Evolutionary conservation across 805 yeast genomes (phyloP).

Genomic region (Scheffersomyces ergatensis): DNA sequence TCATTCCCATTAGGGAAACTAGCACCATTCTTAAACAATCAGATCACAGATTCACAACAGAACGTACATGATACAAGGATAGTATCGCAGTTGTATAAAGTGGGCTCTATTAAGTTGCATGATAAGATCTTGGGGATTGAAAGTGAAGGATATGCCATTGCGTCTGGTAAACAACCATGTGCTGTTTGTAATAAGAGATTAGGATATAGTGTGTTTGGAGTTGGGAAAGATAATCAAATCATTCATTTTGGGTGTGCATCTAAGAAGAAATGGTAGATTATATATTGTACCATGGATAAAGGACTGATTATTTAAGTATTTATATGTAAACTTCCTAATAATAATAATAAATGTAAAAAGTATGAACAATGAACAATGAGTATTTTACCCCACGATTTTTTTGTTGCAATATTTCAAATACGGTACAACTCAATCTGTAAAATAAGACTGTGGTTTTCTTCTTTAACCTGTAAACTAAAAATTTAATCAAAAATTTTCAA

Average conservation of each 20-base stretch:
- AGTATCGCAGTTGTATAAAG: conserved; percentile 49
- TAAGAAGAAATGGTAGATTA: background rate
- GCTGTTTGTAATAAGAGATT: conserved; percentile 55
- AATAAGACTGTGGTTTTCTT: too few relatives aligned
- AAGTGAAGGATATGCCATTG: conserved; percentile 33
- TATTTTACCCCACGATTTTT: too few relatives aligned
- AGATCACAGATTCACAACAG: conserved; percentile 41
- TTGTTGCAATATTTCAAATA: too few relatives aligned
- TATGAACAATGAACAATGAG: too few relatives aligned
- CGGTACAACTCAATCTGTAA: too few relatives aligned
- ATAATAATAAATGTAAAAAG: too few relatives aligned
- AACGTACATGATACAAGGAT: conserved; percentile 39
- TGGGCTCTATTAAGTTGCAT: conserved; percentile 48
- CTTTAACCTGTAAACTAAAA: too few relatives aligned
- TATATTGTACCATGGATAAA: too few relatives aligned
- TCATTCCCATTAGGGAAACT: conserved; percentile 44
- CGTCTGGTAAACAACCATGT: conserved; percentile 48
- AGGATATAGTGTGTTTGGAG: conserved; percentile 53
- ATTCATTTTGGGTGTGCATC: conserved; percentile 58
- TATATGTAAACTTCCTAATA: too few relatives aligned
- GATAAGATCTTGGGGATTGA: conserved; percentile 39
- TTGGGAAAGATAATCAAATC: conserved; percentile 41
- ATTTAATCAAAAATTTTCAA: too few relatives aligned
- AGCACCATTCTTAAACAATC: conserved; percentile 42
- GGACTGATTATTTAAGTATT: too few relatives aligned